Conservation (phyloP, 2,329 filamentous ascomycete genomes). For the Triangularia setosa region DNA sequence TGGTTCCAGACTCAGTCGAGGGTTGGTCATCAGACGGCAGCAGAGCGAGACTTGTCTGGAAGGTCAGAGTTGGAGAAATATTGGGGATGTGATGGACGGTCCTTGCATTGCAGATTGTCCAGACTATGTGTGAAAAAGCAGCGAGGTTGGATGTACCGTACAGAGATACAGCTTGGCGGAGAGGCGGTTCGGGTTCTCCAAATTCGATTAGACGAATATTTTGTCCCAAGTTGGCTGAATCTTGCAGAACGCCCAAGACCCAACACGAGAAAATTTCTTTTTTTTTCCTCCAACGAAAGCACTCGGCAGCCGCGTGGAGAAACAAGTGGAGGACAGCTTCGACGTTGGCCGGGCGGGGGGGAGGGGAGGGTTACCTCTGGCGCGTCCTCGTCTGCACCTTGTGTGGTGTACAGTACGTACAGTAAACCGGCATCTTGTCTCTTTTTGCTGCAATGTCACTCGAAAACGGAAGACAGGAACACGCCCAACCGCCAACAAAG, state of each 20-base stretch:
- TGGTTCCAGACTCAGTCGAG: neutral
- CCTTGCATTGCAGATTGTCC: neutral
- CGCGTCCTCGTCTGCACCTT: neutral
- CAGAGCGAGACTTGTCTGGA: neutral
- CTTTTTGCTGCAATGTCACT: neutral
- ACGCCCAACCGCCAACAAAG: neutral
- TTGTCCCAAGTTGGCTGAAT: neutral
- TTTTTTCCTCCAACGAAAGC: neutral
- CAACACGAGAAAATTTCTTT: neutral
- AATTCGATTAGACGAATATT: neutral
- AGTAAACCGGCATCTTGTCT: neutral
- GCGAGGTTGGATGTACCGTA: neutral
- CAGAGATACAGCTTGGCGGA: neutral
- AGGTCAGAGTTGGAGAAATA: neutral
- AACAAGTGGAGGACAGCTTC: neutral
- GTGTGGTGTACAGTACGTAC: neutral
- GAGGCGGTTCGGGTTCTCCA: neutral
- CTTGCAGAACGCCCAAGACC: neutral
- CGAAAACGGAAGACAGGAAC: conserved; percentile 3
- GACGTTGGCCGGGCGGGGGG: neutral
- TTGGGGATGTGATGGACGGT: neutral
- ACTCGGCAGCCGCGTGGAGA: neutral
- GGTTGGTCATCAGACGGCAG: neutral
- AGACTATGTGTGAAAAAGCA: neutral
- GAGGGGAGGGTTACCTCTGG: neutral